These are phyloP conservation scores for Hypoxylon sp. DNA, from an alignment of 2,329 filamentous ascomycete species.

Conservation along the genomic window DNA sequence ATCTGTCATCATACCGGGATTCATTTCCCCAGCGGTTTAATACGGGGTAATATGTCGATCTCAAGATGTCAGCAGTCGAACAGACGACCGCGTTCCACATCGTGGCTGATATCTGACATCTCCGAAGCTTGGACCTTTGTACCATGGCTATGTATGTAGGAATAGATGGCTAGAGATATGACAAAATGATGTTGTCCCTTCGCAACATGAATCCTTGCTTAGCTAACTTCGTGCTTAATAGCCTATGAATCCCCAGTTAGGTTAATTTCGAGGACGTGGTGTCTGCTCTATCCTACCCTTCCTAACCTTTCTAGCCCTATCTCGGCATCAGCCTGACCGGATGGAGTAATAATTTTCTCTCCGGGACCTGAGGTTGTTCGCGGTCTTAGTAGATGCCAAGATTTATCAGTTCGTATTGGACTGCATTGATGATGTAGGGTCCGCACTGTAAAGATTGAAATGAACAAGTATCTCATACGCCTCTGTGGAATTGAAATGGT, in stretches of 20 bases:
- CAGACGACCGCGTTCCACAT: slow-evolving; percentile 17
- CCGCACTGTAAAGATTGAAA: slow-evolving; percentile 9
- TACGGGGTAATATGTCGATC: slow-evolving; percentile 28
- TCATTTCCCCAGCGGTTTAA: slow-evolving; percentile 7
- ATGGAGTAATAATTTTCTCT: slow-evolving; percentile 34
- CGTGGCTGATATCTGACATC: slow-evolving; percentile 23
- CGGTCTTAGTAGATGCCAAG: slow-evolving; percentile 36
- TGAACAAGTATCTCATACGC: slow-evolving; percentile 16
- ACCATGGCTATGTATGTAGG: slow-evolving; percentile 5
- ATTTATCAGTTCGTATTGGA: slow-evolving; percentile 30
- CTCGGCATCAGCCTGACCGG: slow-evolving; percentile 19
- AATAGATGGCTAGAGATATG: slow-evolving; percentile 6
- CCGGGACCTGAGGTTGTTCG: slow-evolving; percentile 20
- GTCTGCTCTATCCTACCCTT: slow-evolving; percentile 16
- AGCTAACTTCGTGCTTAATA: slow-evolving; percentile 31
- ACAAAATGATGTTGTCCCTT: slow-evolving; percentile 14
- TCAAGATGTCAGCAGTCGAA: slow-evolving; percentile 34
- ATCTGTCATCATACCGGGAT: slow-evolving; percentile 1
- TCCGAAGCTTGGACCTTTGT: slow-evolving; percentile 7
- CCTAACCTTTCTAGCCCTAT: slow-evolving; percentile 15
- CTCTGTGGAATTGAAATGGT: slow-evolving; percentile 20
- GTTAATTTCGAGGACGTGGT: slow-evolving; percentile 26
- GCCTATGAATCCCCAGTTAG: slow-evolving; percentile 27
- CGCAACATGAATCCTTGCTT: slow-evolving; percentile 32
- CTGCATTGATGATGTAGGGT: slow-evolving; percentile 21